These are phyloP conservation scores for Xenoacremonium recifei DNA, from an alignment of 2,329 filamentous ascomycete genomes.

Conservation along the genomic window DNA sequence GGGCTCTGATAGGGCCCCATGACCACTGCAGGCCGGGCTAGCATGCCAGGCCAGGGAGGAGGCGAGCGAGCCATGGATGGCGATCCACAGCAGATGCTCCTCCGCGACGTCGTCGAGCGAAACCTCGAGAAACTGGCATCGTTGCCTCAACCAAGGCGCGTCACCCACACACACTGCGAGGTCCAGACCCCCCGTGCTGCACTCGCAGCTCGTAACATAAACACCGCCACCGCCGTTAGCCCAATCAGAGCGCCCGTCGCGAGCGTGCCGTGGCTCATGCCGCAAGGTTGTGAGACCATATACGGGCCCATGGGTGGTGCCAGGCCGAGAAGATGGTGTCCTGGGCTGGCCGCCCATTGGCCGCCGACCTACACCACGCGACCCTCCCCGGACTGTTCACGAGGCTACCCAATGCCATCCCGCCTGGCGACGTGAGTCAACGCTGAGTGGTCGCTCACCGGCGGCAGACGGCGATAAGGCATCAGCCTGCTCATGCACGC, in stretches of 20 bases:
- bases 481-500: constrained; percentile 35
- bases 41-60: not conserved
- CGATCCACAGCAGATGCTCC: not conserved
- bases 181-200: no score
- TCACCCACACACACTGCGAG: constrained; percentile 9
- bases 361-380: constrained; percentile 36
- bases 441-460: constrained; percentile 22
- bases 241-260: constrained; percentile 21
- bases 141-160: constrained; percentile 11
- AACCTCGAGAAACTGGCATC: constrained; percentile 8
- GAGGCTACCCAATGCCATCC: constrained; percentile 30
- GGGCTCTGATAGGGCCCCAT: constrained; percentile 22
- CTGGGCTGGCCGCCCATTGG: constrained; percentile 32
- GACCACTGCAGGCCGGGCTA: constrained; percentile 16
- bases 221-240: constrained; percentile 17
- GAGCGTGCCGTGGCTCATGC: constrained; percentile 10
- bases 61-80: not conserved
- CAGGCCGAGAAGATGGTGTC: constrained; percentile 19
- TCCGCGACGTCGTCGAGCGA: not conserved
- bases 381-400: constrained; percentile 29
- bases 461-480: constrained; percentile 13
- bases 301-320: constrained; percentile 12
- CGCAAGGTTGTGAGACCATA: constrained; percentile 9
- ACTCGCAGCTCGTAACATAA: constrained; percentile 3
- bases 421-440: constrained; percentile 14